Evolutionary conservation across 768 basidiomycete genomes (phyloP).

Genomic region (Calocera viscosa): DNA sequence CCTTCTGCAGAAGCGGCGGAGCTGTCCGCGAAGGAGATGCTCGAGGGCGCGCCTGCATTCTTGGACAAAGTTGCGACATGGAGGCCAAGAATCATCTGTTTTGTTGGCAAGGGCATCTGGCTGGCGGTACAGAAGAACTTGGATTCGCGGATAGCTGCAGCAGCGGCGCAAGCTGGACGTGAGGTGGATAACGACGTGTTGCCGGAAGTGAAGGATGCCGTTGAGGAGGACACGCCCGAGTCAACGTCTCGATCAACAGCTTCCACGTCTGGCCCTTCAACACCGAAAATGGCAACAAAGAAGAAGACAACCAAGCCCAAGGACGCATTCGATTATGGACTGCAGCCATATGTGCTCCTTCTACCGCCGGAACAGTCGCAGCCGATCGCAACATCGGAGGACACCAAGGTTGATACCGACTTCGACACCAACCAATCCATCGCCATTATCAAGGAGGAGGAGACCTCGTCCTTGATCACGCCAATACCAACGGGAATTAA

Average conservation of each 20-base stretch:
- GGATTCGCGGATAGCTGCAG: neutral
- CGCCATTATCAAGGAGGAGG: conserved; percentile 10
- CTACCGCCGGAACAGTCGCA: conserved; percentile 22
- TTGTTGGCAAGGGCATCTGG: conserved; percentile 67
- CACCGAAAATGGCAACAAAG: neutral
- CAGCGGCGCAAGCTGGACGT: conserved; percentile 27
- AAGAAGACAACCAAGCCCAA: conserved; percentile 10
- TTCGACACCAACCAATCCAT: neutral
- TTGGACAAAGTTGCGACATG: conserved; percentile 45
- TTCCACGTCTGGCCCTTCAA: neutral
- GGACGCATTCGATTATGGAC: conserved; percentile 27
- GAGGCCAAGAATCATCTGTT: conserved; percentile 57
- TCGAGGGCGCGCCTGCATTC: conserved; percentile 42
- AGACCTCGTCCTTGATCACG: conserved; percentile 16
- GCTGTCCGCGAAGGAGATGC: conserved; percentile 41
- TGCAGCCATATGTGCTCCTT: conserved; percentile 42
- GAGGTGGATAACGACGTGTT: conserved; percentile 24
- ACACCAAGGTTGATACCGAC: neutral
- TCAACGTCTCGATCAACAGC: neutral
- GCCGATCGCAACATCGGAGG: neutral
- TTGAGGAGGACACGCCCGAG: conserved; percentile 7
- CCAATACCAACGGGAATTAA: conserved; percentile 15
- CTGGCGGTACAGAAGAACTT: conserved; percentile 25
- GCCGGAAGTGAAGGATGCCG: conserved; percentile 15
- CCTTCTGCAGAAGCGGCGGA: conserved; percentile 56